Base-by-base conservation (phyloP, 1,284 basidiomycete species). In the Ganoderma boninense region DNA sequence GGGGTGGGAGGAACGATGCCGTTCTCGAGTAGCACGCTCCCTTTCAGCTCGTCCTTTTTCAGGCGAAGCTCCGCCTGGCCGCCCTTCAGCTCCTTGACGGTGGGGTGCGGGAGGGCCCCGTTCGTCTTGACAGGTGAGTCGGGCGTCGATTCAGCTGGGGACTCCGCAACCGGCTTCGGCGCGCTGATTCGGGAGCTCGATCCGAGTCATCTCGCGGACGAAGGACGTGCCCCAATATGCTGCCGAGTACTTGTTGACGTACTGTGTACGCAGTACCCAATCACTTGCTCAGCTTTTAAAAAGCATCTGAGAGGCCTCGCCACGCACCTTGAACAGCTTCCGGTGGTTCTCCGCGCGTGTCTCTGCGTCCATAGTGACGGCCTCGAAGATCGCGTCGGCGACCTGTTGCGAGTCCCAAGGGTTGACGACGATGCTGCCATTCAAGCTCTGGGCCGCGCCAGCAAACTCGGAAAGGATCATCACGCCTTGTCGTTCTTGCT, bases 391-490 rank as follows among this genome's bases (percentile, higher is more conserved):
- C 7, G 97, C 97, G 79, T 98, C 93, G 1, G 98, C 97, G 52
- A 98, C 97, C 76, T 97, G 93, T 81, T 98, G 97, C 32, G 93
- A 93, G 79, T 97, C 96, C 96, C 96, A 97, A 38, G 97, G 97
- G 84, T 98, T 98, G 78, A 98, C 95, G 78, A 98, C 95, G 74
- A 98, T 87, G 59, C 93, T 94, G 20, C 97, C 97, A 78, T 98
- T 97, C 74, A 98, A 84, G 73, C 93, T 95, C 84, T 99, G 98
- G 11, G 98, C 97, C 2, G 98, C 97, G 61, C 97, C 98, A 0
- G 98, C 97, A 78, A 99, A 99, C 81, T 99, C 97, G 71, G 97
- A 98, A 11, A 99, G 87, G 79, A 99, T 97, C 94, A 99, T 97
- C 14, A 95, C 95, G 52, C 97, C 98, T 77, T 98, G 95, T 20